Base-by-base conservation (phyloP, 2,329 filamentous ascomycete genomes). In the Diaporthe sp. region DNA sequence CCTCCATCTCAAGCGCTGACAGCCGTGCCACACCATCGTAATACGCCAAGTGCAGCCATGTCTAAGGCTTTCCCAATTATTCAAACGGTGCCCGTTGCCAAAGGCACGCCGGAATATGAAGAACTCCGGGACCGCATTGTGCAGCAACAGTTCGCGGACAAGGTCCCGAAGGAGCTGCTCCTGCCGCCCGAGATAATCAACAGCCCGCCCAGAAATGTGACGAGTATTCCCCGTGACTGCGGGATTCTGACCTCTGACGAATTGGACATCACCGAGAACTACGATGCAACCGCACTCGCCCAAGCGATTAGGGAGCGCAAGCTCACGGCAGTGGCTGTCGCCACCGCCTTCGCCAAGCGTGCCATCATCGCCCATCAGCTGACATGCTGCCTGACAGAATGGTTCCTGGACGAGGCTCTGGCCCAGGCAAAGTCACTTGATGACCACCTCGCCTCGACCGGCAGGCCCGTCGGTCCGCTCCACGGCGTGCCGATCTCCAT, bases 401-500 rank as follows among this genome's bases (percentile, higher is more conserved):
- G 77, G 78, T 74, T 78, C 76, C 40, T 76, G 73, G 78, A 73
- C 45, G 77, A 75, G 76, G 38, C 85, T 82, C 22, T 79, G 8
- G 73, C 66, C 25, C 77, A 42, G 22, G 83, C 83, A 0, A 77
- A 76, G 30, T 47, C 80, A 4, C 79, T 89, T 1, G 89, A 90
- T 77, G 78, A 82, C 0, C 79, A 87, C 71, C 78, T 85, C 0
- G 77, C 78, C 9, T 75, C 78, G 15, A 84, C 84, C 3, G 84
- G 85, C 3, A 80, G 82, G 74, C 81, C 87, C 0, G 78, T 88
- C 15, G 91, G 91, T 0, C 90, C 90, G 12, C 83, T 93, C 5
- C 90, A 92, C 81, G 91, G 91, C 15, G 82, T 83, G 4, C 82
- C 82, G 3, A 64, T 83, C 30, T 81, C 89, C 1, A 83, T 92